Percentiles rank a stretch among this genome's conserved stretches.
Evolutionary conservation across 2,329 filamentous ascomycete genomes (phyloP).

Genomic region (Colletotrichum tofieldiae): DNA sequence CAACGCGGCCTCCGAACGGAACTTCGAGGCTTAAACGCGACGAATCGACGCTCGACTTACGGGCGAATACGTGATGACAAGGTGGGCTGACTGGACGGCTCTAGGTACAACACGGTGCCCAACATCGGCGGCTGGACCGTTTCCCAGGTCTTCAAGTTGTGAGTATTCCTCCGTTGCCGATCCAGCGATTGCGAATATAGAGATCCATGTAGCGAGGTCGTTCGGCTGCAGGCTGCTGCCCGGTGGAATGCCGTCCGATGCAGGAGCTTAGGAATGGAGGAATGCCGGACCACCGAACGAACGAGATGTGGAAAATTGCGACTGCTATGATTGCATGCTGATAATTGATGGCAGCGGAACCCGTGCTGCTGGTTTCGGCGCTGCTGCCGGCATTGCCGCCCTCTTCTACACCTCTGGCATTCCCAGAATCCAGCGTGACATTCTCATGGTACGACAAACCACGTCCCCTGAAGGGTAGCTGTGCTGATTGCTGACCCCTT

Average conservation of each 20-base stretch:
- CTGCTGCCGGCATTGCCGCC: slow-evolving; percentile 70
- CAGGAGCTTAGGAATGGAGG: too few species aligned
- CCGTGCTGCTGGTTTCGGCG: slow-evolving; percentile 70
- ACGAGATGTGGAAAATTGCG: not conserved
- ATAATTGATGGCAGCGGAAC: slow-evolving; percentile 59
- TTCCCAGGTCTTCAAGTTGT: slow-evolving; percentile 66
- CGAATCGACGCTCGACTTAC: not conserved
- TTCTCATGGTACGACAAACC: slow-evolving; percentile 66
- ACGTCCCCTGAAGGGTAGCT: not conserved
- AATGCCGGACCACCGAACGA: not conserved
- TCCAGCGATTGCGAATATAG: not conserved
- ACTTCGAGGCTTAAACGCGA: too few species aligned
- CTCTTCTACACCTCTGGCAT: slow-evolving; percentile 76
- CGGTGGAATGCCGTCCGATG: not conserved
- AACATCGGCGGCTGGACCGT: slow-evolving; percentile 69
- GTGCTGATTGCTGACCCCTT: slow-evolving; percentile 45
- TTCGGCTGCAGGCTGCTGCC: not conserved
- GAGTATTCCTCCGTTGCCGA: slow-evolving; percentile 53
- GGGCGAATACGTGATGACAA: not conserved
- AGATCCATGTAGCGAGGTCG: not conserved
- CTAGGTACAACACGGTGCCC: slow-evolving; percentile 73
- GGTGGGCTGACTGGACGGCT: slow-evolving; percentile 49
- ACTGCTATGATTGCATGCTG: not conserved
- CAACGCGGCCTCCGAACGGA: not conserved
- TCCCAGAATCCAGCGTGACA: slow-evolving; percentile 72